These are phyloP conservation scores for Aspergillus neotritici DNA, from an alignment of 2,329 filamentous ascomycete species.

Conservation along the genomic window DNA sequence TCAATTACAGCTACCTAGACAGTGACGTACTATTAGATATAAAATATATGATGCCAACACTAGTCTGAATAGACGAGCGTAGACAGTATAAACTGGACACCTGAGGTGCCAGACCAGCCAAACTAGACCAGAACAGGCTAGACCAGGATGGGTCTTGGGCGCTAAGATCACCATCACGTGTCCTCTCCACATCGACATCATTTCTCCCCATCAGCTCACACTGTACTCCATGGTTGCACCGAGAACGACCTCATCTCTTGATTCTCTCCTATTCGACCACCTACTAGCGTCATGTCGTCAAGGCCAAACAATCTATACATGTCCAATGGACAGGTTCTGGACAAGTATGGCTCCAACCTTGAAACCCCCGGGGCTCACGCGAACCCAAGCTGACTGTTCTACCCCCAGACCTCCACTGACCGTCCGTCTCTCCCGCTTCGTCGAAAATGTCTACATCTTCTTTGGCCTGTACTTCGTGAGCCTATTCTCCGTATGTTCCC, in stretches of 20 bases:
- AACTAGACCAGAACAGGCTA: too few relatives aligned
- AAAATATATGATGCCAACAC: too few relatives aligned
- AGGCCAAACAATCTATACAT: slow-evolving; percentile 30
- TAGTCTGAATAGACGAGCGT: too few relatives aligned
- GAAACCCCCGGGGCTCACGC: neutral
- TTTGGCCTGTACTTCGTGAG: slow-evolving; percentile 46
- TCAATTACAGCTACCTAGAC: too few relatives aligned
- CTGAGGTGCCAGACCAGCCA: too few relatives aligned
- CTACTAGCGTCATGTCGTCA: slow-evolving; percentile 27
- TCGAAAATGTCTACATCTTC: slow-evolving; percentile 42
- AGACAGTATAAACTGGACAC: too few relatives aligned
- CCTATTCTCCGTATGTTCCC: slow-evolving; percentile 41
- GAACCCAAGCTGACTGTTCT: slow-evolving; percentile 3
- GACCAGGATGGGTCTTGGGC: too few relatives aligned
- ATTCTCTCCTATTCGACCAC: slow-evolving; percentile 5
- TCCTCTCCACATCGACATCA: too few relatives aligned
- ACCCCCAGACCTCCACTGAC: slow-evolving; percentile 40
- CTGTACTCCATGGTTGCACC: too few relatives aligned
- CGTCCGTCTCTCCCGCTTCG: slow-evolving; percentile 38
- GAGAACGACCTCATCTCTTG: neutral
- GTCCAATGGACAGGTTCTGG: slow-evolving; percentile 36
- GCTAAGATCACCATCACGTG: too few relatives aligned
- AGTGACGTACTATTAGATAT: too few relatives aligned
- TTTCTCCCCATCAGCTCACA: too few relatives aligned
- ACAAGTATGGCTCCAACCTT: slow-evolving; percentile 23